Conservation (phyloP, 2,329 filamentous ascomycete genomes). For the Talaromyces sp. region DNA sequence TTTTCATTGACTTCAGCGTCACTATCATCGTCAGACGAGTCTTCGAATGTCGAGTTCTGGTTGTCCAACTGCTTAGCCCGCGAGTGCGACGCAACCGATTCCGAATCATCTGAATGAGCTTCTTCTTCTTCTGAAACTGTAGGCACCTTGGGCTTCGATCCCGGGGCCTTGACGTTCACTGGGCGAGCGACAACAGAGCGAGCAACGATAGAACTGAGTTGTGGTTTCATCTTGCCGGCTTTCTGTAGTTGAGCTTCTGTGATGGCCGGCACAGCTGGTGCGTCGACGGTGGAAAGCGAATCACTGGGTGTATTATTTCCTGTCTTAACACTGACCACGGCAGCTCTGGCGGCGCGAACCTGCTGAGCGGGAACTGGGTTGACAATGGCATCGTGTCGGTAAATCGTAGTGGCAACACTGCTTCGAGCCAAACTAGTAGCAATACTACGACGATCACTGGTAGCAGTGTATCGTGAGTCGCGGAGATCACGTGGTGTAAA, state of each 20-base stretch:
- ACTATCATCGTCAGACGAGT: slow-evolving; percentile 31
- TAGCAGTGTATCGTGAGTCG: slow-evolving; percentile 79
- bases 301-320: slow-evolving; percentile 48
- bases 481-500: slow-evolving; percentile 87
- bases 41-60: slow-evolving; percentile 30
- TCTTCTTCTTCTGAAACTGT: slow-evolving; percentile 28
- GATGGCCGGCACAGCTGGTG: slow-evolving; percentile 69
- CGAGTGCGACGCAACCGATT: slow-evolving; percentile 18
- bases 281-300: slow-evolving; percentile 36
- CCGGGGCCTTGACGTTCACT: slow-evolving; percentile 40
- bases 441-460: slow-evolving; percentile 50
- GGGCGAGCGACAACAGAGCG: slow-evolving; percentile 41
- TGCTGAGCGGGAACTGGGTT: slow-evolving; percentile 75
- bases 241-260: slow-evolving; percentile 47
- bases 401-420: slow-evolving; percentile 88
- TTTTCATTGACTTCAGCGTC: slow-evolving; percentile 13
- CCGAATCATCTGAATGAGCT: slow-evolving; percentile 15
- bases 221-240: slow-evolving; percentile 30
- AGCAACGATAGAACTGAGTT: slow-evolving; percentile 41
- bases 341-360: slow-evolving; percentile 80
- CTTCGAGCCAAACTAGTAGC: slow-evolving; percentile 44
- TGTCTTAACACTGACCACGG: slow-evolving; percentile 87
- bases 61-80: slow-evolving; percentile 19
- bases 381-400: slow-evolving; percentile 83
- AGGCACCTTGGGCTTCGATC: slow-evolving; percentile 26